Evolutionary conservation across 257 asterid genomes (phyloP).

Genomic region (Jasminum sambac): DNA sequence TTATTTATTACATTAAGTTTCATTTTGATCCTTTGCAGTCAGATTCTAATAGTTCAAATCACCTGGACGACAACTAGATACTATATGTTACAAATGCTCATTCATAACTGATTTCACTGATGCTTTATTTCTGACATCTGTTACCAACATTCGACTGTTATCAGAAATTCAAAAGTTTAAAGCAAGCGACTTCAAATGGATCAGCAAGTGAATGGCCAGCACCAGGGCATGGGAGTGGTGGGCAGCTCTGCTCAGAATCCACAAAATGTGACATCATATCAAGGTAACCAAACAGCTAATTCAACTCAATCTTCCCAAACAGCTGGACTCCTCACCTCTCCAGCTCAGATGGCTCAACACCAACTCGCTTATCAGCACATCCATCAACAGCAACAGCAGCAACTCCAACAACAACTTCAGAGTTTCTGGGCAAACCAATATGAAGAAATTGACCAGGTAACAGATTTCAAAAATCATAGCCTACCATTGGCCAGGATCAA

Average conservation of each 20-base stretch:
- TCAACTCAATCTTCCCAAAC: conserved; percentile 71
- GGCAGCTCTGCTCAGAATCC: conserved; percentile 68
- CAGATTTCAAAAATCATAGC: conserved; percentile 94
- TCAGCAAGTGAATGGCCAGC: conserved; percentile 90
- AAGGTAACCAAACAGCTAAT: conserved; percentile 67
- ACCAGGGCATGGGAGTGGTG: conserved; percentile 59
- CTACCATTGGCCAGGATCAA: conserved; percentile 92
- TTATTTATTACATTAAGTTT: neutral
- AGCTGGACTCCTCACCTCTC: conserved; percentile 66
- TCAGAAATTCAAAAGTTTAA: conserved; percentile 23
- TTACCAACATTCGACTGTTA: neutral
- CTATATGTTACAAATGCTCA: neutral
- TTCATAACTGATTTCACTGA: neutral
- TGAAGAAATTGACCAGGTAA: conserved; percentile 73
- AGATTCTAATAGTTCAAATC: neutral
- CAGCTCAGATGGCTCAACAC: conserved; percentile 84
- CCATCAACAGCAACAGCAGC: conserved; percentile 93
- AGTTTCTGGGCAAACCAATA: conserved; percentile 75
- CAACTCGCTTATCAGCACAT: conserved; percentile 97
- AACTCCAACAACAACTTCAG: conserved; percentile 84
- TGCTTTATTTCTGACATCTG: neutral
- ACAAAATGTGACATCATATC: conserved; percentile 63
- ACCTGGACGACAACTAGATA: neutral
- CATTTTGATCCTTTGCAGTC: neutral
- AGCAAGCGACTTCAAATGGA: conserved; percentile 51